Evolutionary conservation across 2,329 filamentous ascomycete species (phyloP), one percentile per base, ranked within the genome.

Genomic region (Cyanodermella asteris): DNA sequence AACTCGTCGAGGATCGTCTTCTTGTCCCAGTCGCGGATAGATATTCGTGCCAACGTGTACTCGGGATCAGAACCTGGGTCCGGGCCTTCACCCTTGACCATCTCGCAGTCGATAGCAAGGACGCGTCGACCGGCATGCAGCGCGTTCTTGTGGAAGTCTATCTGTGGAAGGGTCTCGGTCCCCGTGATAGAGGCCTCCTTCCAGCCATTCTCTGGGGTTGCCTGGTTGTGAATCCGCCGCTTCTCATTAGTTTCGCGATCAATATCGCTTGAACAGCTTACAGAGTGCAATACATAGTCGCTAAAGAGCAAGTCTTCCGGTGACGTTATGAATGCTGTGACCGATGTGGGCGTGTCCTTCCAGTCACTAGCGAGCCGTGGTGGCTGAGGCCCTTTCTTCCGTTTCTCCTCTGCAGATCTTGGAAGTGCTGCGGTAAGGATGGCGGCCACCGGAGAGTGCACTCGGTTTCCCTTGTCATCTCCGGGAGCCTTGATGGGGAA

Each of bases 401-500:
- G 55, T 44, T 69, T 72, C 26, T 75, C 69, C 22, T 77, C 71
- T 35, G 67, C 71, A 3, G 56, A 50, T 40, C 75, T 80, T 5
- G 74, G 65, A 3, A 72, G 48, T 5, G 77, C 69, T 1, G 75
- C 67, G 4, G 72, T 74, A 34, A 94, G 61, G 53, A 94, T 82
- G 1, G 78, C 71, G 33, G 77, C 67, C 17, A 94, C 53, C 3
- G 87, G 82, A 4, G 87, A 94, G 47, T 90, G 75, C 41, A 97
- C 66, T 42, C 70, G 74, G 36, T 64, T 66, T 40, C 72, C 65
- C 42, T 70, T 76, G 35, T 80, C 73, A 44, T 94, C 84, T 4
- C 82, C 87, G 3, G 80, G 77, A 0, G 80, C 75, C 43, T 69
- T 75, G 29, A 93, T 66, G 7, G 82, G 84, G 81, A 87, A 93